Conservation (phyloP, 352 stramenopile species). For the Globisporangium yorkense region DNA sequence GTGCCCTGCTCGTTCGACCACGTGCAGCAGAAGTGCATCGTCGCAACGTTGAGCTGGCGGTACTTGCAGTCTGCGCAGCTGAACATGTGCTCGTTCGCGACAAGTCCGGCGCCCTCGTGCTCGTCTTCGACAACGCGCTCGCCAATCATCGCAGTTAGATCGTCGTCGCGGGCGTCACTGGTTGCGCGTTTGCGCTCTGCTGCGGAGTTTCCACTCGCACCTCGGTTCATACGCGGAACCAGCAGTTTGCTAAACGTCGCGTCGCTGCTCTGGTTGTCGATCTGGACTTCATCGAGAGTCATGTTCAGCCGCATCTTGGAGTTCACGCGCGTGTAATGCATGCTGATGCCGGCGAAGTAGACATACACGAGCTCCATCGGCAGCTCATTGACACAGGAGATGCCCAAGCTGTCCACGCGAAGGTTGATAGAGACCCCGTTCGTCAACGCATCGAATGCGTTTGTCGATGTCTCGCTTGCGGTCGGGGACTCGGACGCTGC, state of each 20-base stretch:
- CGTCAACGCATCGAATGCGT: slow-evolving; percentile 55
- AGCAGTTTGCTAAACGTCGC: slow-evolving; percentile 82
- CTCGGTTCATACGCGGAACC: slow-evolving; percentile 56
- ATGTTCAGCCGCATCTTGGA: slow-evolving; percentile 83
- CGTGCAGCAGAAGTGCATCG: slow-evolving; percentile 86
- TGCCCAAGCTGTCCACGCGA: slow-evolving; percentile 66
- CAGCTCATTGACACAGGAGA: slow-evolving; percentile 85
- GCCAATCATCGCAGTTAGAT: slow-evolving; percentile 37
- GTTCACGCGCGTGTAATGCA: slow-evolving; percentile 71
- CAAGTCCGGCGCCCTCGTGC: slow-evolving; percentile 33
- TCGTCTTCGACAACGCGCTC: slow-evolving; percentile 21
- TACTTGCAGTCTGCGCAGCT: slow-evolving; percentile 83
- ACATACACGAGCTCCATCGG: slow-evolving; percentile 86
- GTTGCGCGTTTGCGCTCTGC: slow-evolving; percentile 31
- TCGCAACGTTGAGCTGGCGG: slow-evolving; percentile 64
- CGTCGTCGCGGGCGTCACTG: slow-evolving; percentile 42
- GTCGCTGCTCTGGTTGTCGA: slow-evolving; percentile 84
- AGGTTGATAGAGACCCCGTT: slow-evolving; percentile 70
- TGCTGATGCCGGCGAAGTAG: slow-evolving; percentile 74
- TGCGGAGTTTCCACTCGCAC: slow-evolving; percentile 3
- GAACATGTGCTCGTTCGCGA: slow-evolving; percentile 67
- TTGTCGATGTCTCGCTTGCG: slow-evolving; percentile 70
- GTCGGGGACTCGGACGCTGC: slow-evolving; percentile 62
- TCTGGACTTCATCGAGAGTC: slow-evolving; percentile 80
- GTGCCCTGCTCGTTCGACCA: slow-evolving; percentile 87